phyloP scores from a whole-genome alignment of 305 asterid species.

The Fraxinus ornus region DNA sequence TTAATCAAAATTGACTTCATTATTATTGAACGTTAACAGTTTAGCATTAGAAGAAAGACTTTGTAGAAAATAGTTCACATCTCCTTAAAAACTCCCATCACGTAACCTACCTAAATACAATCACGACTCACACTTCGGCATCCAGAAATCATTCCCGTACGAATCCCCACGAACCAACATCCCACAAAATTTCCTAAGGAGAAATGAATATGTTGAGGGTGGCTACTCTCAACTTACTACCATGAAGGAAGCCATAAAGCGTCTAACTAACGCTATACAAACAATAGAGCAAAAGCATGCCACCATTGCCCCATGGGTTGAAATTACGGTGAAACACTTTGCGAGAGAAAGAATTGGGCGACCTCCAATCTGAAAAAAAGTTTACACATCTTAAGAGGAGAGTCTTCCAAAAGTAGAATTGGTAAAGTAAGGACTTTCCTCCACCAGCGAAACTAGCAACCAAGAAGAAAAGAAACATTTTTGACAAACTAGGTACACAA shows the following conservation, averaged over 20 bases:
- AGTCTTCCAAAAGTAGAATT: neutral
- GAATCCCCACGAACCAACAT: neutral
- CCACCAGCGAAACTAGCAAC: neutral
- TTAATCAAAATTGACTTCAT: neutral
- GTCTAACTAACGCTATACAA: neutral
- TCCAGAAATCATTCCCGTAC: neutral
- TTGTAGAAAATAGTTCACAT: neutral
- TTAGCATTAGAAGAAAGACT: neutral
- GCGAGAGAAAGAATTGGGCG: neutral
- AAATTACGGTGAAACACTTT: neutral
- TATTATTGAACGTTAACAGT: neutral
- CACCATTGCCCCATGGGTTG: neutral
- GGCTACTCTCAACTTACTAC: neutral
- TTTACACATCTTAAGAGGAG: neutral
- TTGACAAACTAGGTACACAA: neutral
- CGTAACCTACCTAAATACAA: neutral
- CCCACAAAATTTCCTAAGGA: neutral
- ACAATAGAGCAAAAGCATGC: neutral
- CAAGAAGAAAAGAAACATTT: neutral
- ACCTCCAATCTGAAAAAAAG: neutral
- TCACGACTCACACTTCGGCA: neutral
- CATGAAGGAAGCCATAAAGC: neutral
- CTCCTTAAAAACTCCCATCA: neutral
- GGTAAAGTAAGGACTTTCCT: neutral
- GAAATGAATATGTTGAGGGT: neutral